Evolutionary conservation across 2,329 filamentous ascomycete genomes (phyloP).

Genomic region (Aplosporella prunicola): DNA sequence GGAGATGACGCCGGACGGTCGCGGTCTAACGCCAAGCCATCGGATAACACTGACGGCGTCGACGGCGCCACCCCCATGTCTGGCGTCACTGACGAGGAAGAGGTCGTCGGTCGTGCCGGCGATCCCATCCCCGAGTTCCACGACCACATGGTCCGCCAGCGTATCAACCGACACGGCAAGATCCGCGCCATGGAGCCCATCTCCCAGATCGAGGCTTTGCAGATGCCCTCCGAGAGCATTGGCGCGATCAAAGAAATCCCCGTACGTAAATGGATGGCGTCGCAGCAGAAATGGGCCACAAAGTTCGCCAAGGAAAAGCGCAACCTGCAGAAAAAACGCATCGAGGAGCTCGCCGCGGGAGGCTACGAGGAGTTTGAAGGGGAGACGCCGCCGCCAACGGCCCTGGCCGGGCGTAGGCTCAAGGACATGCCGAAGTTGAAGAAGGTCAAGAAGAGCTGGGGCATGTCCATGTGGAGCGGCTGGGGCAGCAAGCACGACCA

Average conservation of each 20-base stretch:
- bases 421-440: slow-evolving; percentile 42
- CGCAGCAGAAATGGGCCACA: slow-evolving; percentile 62
- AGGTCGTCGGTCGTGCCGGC: slow-evolving; percentile 66
- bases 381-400: slow-evolving; percentile 74
- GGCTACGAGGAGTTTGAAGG: slow-evolving; percentile 63
- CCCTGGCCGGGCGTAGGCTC: slow-evolving; percentile 62
- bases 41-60: slow-evolving; percentile 12
- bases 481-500: slow-evolving; percentile 90
- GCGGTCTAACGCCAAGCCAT: slow-evolving; percentile 10
- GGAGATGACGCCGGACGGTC: slow-evolving; percentile 1
- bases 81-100: not conserved
- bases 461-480: slow-evolving; percentile 71
- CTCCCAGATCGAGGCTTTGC: slow-evolving; percentile 55
- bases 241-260: slow-evolving; percentile 73
- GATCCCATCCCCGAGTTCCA: slow-evolving; percentile 72
- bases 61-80: not conserved
- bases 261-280: slow-evolving; percentile 72
- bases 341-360: slow-evolving; percentile 57
- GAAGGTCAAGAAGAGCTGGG: slow-evolving; percentile 57
- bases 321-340: slow-evolving; percentile 61
- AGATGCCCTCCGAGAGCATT: slow-evolving; percentile 54
- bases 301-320: slow-evolving; percentile 61
- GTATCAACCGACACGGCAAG: slow-evolving; percentile 67
- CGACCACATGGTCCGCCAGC: slow-evolving; percentile 85
- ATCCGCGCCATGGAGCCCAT: slow-evolving; percentile 59